Base-by-base conservation (phyloP, 345 rosid species). In the Raphanus raphanistrum region DNA sequence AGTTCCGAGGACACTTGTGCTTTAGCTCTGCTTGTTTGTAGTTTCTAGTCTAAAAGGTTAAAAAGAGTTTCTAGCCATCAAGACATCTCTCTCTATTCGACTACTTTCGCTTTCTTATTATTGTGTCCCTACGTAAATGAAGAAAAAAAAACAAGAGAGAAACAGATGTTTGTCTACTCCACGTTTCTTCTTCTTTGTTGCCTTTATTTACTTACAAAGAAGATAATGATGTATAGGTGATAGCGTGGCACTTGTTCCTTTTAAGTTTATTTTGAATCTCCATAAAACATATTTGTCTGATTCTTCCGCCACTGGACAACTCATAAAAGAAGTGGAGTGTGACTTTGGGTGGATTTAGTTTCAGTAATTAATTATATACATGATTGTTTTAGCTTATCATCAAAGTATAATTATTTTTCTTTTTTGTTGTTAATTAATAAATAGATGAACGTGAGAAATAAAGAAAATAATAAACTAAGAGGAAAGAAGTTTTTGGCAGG, bases 141-240 rank as follows among this genome's bases (percentile, higher is more conserved):
- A 11, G 9, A 38, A 38, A 35, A 38, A 6, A 38, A 8, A 38
- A 38, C 16, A 33, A 70, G 12, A 11, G 11, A 10, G 50, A 3
- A 8, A 9, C 33, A 70, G 10, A 73, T 63, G 76, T 63, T 73
- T 35, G 71, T 54, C 16, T 74, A 35, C 58, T 55, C 1, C 36
- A 74, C 78, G 78, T 74, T 74, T 74, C 78, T 74, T 36, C 35
- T 21, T 73, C 32, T 45, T 62, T 21, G 36, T 63, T 63, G 43
- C 13, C 27, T 32, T 33, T 62, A 21, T 54, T 17, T 54, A 25
- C 3, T 48, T 48, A 48, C 15, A 48, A n/a, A 48, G 13, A 48
- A 48, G 12, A 57, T 57, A 17, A n/a, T 25, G 7, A 66, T 62
- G 66, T 63, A 15, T 43, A 48, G 21, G 2, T 43, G 62, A 31